A percentile compares a stretch with the other conserved stretches of the same genome.
Conservation (phyloP, 169 alveolate species). For the Plasmodium relictum region DNA sequence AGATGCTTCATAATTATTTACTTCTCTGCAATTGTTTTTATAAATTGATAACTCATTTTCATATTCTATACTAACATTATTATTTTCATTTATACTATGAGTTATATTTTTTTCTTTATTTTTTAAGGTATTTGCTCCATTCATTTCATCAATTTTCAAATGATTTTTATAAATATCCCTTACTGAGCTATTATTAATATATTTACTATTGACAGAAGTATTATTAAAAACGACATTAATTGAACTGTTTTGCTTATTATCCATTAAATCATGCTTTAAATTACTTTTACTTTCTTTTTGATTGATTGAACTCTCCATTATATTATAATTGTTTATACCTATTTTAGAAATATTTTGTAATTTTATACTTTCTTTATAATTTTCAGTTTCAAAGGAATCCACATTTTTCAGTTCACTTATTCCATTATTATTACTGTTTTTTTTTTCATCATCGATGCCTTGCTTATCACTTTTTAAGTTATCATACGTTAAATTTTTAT, state of each 20-base stretch:
- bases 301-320: neutral
- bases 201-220: neutral
- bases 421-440: neutral
- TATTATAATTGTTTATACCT: conserved; percentile 2
- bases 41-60: neutral
- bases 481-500: no score
- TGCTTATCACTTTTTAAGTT: no score
- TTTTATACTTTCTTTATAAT: neutral
- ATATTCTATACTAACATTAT: neutral
- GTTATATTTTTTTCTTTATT: neutral
- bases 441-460: no score
- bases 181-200: neutral
- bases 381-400: neutral
- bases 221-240: neutral
- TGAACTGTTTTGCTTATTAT: neutral
- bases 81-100: neutral
- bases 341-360: neutral
- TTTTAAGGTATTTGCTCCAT: neutral
- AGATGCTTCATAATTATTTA: neutral
- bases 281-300: neutral
- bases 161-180: neutral
- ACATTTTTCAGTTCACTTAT: neutral
- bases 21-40: neutral
- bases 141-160: neutral
- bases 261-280: neutral